Percentiles rank a stretch among this genome's conserved stretches.
phyloP scores from a whole-genome alignment of 2,329 filamentous ascomycete genomes.

The Fusarium torreyae region DNA sequence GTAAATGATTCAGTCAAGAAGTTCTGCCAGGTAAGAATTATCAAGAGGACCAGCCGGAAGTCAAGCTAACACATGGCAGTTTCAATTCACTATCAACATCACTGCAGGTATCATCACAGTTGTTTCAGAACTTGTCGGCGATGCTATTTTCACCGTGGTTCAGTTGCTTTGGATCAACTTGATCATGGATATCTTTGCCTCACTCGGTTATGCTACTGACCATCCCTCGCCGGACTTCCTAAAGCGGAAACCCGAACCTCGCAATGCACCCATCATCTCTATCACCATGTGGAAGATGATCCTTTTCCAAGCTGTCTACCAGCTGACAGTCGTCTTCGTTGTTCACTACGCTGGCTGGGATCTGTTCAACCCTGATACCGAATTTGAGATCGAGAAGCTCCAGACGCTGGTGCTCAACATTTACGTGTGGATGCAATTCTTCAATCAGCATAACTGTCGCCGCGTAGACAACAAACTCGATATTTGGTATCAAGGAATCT shows the following conservation, averaged over 20 bases:
- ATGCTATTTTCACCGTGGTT: slow-evolving; percentile 74
- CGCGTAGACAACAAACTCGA: slow-evolving; percentile 88
- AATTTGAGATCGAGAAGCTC: slow-evolving; percentile 55
- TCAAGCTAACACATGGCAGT: slow-evolving; percentile 54
- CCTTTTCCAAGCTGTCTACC: slow-evolving; percentile 72
- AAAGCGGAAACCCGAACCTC: slow-evolving; percentile 68
- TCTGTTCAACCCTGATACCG: slow-evolving; percentile 68
- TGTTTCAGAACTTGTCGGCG: slow-evolving; percentile 72
- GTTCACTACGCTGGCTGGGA: slow-evolving; percentile 73
- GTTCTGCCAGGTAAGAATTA: slow-evolving; percentile 69
- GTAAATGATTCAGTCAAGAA: slow-evolving; percentile 79
- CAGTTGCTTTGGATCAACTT: slow-evolving; percentile 79
- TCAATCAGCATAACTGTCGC: slow-evolving; percentile 86
- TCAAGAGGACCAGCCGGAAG: accelerated
- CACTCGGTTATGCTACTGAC: slow-evolving; percentile 75
- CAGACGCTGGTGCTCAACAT: slow-evolving; percentile 86
- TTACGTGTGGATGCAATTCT: slow-evolving; percentile 92
- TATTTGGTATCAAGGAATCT: slow-evolving; percentile 81
- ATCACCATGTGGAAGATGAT: slow-evolving; percentile 77
- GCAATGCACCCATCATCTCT: slow-evolving; percentile 81
- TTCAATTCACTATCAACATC: slow-evolving; percentile 80
- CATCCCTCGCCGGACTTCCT: slow-evolving; percentile 71
- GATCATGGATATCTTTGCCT: slow-evolving; percentile 79
- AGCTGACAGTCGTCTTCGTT: slow-evolving; percentile 70
- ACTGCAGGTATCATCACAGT: slow-evolving; percentile 77